Conservation (phyloP, 1,284 basidiomycete genomes). For the Cutaneotrichosporon sp. region DNA sequence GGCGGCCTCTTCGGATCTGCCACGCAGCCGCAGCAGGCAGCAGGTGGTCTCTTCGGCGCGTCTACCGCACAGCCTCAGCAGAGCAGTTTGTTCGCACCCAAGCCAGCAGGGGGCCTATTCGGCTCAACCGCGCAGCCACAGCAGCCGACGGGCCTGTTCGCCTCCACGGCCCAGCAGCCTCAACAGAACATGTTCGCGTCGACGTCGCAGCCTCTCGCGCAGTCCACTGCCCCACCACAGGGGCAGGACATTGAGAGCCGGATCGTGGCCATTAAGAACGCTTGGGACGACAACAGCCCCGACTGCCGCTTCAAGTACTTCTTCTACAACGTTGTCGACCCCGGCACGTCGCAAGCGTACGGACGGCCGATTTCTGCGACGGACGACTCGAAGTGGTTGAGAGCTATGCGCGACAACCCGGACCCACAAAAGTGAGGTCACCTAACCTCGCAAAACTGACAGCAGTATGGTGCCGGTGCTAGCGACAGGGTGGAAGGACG, state of each 20-base stretch:
- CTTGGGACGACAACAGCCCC: slow-evolving; percentile 70
- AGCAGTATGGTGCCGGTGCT: slow-evolving; percentile 75
- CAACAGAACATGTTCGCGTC: slow-evolving; percentile 12
- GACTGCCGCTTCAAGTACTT: slow-evolving; percentile 81
- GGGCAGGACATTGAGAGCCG: slow-evolving; percentile 59
- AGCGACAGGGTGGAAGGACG: slow-evolving; percentile 76
- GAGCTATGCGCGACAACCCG: slow-evolving; percentile 76
- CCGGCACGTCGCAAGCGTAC: slow-evolving; percentile 66
- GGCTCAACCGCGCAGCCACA: slow-evolving; percentile 17
- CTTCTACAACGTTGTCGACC: slow-evolving; percentile 84
- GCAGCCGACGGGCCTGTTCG: slow-evolving; percentile 45
- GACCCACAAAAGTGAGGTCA: slow-evolving; percentile 68
- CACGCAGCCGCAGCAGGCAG: background rate
- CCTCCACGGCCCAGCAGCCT: slow-evolving; percentile 58
- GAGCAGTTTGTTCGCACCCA: slow-evolving; percentile 20
- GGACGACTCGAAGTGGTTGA: slow-evolving; percentile 75
- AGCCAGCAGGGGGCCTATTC: slow-evolving; percentile 9
- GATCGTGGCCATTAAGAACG: slow-evolving; percentile 66
- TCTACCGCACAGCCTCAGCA: slow-evolving; percentile 33
- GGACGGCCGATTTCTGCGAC: slow-evolving; percentile 70
- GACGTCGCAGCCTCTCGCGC: slow-evolving; percentile 13
- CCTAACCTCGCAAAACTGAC: slow-evolving; percentile 2
- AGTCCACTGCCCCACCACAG: slow-evolving; percentile 28
- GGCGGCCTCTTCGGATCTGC: slow-evolving; percentile 8
- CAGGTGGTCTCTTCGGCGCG: slow-evolving; percentile 50